Percentiles rank a stretch among this genome's conserved stretches.
phyloP scores from a whole-genome alignment of 192 early-diverging fungal species.

The Thamnidium elegans region DNA sequence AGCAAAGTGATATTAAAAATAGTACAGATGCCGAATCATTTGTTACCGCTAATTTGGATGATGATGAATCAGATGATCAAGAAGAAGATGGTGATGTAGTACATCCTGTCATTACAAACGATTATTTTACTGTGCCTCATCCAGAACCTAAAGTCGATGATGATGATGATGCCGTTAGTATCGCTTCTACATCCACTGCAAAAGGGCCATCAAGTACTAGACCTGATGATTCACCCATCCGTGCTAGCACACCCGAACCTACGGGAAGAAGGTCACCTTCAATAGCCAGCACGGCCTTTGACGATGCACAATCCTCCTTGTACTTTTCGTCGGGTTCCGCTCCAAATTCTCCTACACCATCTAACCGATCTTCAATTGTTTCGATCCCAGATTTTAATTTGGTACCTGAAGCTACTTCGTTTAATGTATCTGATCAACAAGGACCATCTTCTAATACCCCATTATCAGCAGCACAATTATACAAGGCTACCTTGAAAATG shows the following conservation, averaged over 20 bases:
- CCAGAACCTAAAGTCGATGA: background rate
- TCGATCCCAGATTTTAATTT: constrained; percentile 4
- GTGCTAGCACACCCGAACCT: background rate
- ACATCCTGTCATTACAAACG: background rate
- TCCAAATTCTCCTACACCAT: background rate
- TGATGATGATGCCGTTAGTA: background rate
- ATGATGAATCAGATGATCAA: background rate
- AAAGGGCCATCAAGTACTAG: background rate
- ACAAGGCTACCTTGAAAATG: too few relatives aligned
- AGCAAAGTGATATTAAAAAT: background rate
- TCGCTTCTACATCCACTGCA: background rate
- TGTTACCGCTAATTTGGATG: constrained; percentile 1
- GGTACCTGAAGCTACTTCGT: too few relatives aligned
- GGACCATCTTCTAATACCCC: too few relatives aligned
- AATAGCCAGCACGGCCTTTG: background rate
- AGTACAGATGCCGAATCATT: constrained; percentile 12
- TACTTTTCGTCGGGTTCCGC: constrained; percentile 8
- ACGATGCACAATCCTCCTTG: constrained; percentile 4
- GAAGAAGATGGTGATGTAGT: background rate
- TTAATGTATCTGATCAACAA: too few relatives aligned
- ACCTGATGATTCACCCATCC: background rate
- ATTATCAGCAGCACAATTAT: too few relatives aligned
- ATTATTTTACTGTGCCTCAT: background rate
- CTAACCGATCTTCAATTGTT: background rate
- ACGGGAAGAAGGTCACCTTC: background rate